phyloP scores from a whole-genome alignment of 169 alveolate species.

The Plasmodium inui region DNA sequence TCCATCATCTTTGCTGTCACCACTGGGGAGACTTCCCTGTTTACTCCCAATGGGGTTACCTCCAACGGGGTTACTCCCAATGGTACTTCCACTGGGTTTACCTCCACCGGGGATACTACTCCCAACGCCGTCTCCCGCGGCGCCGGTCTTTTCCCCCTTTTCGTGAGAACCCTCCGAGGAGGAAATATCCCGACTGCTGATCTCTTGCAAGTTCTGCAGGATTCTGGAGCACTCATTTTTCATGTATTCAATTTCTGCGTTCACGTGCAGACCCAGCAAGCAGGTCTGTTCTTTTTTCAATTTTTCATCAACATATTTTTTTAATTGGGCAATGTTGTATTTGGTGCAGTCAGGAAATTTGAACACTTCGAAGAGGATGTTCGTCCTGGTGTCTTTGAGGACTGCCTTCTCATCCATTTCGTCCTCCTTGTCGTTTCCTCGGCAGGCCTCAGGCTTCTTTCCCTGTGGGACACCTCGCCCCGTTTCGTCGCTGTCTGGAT shows the following conservation, averaged over 20 bases:
- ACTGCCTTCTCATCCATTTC: slow-evolving; percentile 88
- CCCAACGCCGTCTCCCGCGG: not conserved
- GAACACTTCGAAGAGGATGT: slow-evolving; percentile 92
- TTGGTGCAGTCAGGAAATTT: slow-evolving; percentile 96
- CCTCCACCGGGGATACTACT: not conserved
- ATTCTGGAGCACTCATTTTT: slow-evolving; percentile 91
- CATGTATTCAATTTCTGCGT: slow-evolving; percentile 96
- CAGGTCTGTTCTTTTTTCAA: slow-evolving; percentile 92
- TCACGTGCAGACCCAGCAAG: slow-evolving; percentile 96
- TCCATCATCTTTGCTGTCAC: not conserved
- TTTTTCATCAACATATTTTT: slow-evolving; percentile 94
- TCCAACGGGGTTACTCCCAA: not conserved
- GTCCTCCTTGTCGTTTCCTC: not conserved
- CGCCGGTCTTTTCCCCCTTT: not conserved
- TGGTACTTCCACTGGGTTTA: not conserved
- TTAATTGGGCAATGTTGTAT: slow-evolving; percentile 91
- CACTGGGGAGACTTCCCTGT: not conserved
- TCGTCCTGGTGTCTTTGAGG: slow-evolving; percentile 91
- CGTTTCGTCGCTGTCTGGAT: not conserved
- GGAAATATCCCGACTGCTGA: slow-evolving; percentile 46
- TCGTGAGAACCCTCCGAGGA: slow-evolving; percentile 25
- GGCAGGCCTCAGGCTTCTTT: not conserved
- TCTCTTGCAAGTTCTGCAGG: slow-evolving; percentile 88
- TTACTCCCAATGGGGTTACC: not conserved
- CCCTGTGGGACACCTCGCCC: not conserved